Conservation (phyloP, 768 basidiomycete species). For the Russula olivacea region DNA sequence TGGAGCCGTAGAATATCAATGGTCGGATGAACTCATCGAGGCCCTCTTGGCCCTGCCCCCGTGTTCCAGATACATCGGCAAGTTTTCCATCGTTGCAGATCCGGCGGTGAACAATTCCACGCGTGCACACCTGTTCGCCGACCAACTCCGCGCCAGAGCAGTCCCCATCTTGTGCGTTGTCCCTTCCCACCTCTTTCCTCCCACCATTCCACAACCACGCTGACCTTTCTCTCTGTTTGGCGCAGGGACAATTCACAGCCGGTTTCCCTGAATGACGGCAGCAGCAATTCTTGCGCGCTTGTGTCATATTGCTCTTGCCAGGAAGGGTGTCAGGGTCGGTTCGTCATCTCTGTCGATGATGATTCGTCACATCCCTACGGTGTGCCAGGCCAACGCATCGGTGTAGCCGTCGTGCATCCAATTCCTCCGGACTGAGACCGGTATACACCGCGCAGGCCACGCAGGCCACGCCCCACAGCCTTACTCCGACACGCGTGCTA, state of each 20-base stretch:
- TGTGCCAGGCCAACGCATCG: slow-evolving; percentile 9
- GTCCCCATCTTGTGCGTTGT: neutral
- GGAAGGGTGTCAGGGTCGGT: neutral
- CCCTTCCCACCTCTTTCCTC: too few relatives aligned
- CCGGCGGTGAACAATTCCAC: slow-evolving; percentile 3
- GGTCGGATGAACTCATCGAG: slow-evolving; percentile 2
- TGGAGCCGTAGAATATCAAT: slow-evolving; percentile 2
- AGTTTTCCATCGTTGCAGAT: slow-evolving; percentile 9
- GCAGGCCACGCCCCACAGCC: neutral
- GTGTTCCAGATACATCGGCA: slow-evolving; percentile 4
- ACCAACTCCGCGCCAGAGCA: slow-evolving; percentile 1
- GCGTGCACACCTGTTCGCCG: neutral
- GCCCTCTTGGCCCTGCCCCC: neutral
- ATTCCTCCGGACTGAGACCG: neutral
- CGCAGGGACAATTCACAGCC: neutral
- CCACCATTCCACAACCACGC: neutral
- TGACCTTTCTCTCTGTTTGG: neutral
- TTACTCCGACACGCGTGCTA: neutral
- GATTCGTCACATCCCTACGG: slow-evolving; percentile 3
- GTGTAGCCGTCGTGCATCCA: neutral
- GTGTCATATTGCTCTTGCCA: neutral
- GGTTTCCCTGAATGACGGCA: neutral
- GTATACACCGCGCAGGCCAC: neutral
- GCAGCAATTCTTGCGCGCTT: neutral
- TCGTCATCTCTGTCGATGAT: slow-evolving; percentile 9